phyloP scores from a whole-genome alignment of 331 rosid genomes.

The Quercus phellos region DNA sequence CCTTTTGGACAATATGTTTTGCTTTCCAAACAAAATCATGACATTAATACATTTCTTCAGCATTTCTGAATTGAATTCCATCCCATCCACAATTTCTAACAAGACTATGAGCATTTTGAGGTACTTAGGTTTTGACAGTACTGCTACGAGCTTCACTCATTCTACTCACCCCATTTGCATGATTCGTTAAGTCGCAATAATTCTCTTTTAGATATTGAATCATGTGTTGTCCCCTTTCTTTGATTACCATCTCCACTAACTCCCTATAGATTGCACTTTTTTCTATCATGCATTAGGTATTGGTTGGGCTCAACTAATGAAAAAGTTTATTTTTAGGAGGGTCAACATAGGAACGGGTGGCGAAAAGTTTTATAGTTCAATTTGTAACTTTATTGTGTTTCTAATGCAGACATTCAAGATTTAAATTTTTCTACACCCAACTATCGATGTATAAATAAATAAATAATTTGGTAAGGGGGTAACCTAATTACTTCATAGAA shows the following conservation, averaged over 20 bases:
- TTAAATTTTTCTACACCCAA: too few species aligned
- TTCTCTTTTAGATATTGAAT: not conserved
- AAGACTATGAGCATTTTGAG: not conserved
- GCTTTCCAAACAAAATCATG: not conserved
- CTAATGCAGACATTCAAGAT: too few species aligned
- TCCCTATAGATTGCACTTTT: not conserved
- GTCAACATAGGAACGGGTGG: not conserved
- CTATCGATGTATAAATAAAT: too few species aligned
- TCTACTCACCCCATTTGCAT: not conserved
- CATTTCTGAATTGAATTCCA: not conserved
- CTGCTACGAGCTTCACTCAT: not conserved
- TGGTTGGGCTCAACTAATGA: too few species aligned
- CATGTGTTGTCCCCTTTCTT: not conserved
- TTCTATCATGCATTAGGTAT: not conserved
- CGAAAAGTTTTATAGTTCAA: too few species aligned
- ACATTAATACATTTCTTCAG: not conserved
- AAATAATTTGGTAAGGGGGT: not conserved
- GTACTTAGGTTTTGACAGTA: not conserved
- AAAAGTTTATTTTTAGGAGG: not conserved
- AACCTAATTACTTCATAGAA: not conserved
- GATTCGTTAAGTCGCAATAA: not conserved
- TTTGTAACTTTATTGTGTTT: too few species aligned
- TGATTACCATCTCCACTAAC: not conserved
- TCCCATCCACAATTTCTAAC: not conserved
- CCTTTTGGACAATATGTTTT: not conserved